Base-by-base conservation (phyloP, 148 eudicot genomes). In the Gaultheria prostrata region DNA sequence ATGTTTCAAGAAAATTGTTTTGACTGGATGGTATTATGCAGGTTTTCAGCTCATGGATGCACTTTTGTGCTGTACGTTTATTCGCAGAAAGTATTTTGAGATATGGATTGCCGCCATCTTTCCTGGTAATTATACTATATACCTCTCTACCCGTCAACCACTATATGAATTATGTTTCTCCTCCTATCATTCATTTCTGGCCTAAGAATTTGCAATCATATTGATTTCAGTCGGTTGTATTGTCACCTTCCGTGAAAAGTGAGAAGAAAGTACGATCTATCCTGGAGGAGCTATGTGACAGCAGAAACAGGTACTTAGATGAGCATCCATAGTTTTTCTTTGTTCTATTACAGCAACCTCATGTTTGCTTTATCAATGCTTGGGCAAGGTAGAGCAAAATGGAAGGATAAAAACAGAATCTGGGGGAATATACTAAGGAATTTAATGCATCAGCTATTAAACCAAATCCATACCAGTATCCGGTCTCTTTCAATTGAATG, bases 211-310 rank as follows among this genome's bases (percentile, higher is more conserved):
- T 17, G 32, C 46, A 43, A 6, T 61, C 80, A n/a, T 30, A 35
- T 73, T 80, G 32, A 24, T 89, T 89, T 78, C 92, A 94, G 98
- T 91, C 96, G 35, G 88, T 88, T 85, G 99, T 94, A 73, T 78
- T 94, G 84, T 87, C 99, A 80, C 98, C 98, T 82, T 87, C 95
- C 35, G 84, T 82, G 73, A 96, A 96, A 84, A 89, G 98, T 84
- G 98, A 94, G 92, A 96, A 96, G 95, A 96, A 94, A 91, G 97
- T 94, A 48, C 94, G 99, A 57, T 86, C 97, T 57, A 91, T 96
- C 81, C 93, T 96, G 24, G 97, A 93, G 89, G 93, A 90, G 33
- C 91, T 89, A 45, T 86, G 93, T 50, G 89, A 85, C 80, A 84
- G 84, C 83, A 82, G 86, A 82, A 94, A 92, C 95, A 96, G 99